Evolutionary conservation across 352 stramenopile species (phyloP), one percentile per base, ranked within the genome.

Genomic region (Hyaloperonospora brassicae): DNA sequence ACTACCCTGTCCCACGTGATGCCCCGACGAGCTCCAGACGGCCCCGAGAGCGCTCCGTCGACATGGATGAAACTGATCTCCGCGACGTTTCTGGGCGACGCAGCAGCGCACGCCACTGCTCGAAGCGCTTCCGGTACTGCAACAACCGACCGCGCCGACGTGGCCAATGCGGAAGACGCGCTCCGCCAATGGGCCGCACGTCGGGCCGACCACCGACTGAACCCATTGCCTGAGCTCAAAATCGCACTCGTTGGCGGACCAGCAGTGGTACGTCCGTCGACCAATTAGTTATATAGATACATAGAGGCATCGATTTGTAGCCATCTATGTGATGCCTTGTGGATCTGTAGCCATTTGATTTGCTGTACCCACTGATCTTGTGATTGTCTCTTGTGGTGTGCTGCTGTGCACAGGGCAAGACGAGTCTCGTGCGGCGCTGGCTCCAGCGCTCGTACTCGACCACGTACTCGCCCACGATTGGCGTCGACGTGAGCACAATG

Each of bases 51-150:
- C 34, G 71, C 66, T 31, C 74, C 73, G 31, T 67, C 57, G 36
- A 81, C 76, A 63, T 90, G 80, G 80, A 88, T 90, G 78, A 86
- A 86, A 55, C 85, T 90, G 72, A 73, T 90, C 41, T 90, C 80
- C 49, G 86, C 76, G 23, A 90, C 80, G 44, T 87, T 90, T 35
- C 65, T 88, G 1, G 80, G 80, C 25, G 76, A 88, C 25, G 51
- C 40, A 34, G 13, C 53, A 2, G 51, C 75, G 14, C 70, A 72
- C 7, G 47, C 84, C 39, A 77, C 86, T 52, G 50, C 68, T 17
- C 72, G 70, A 46, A 67, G 64, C 25, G 39, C 66, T 24, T 56
- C 56, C 11, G 50, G 44, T 4, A 57, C 22, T n/a, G 14, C 56
- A 10, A 55, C 36, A 11, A 46, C 34, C 17, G 46, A 23, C 27